phyloP scores from a whole-genome alignment of 2,329 filamentous ascomycete species.

The Apiospora kogelbergensis region DNA sequence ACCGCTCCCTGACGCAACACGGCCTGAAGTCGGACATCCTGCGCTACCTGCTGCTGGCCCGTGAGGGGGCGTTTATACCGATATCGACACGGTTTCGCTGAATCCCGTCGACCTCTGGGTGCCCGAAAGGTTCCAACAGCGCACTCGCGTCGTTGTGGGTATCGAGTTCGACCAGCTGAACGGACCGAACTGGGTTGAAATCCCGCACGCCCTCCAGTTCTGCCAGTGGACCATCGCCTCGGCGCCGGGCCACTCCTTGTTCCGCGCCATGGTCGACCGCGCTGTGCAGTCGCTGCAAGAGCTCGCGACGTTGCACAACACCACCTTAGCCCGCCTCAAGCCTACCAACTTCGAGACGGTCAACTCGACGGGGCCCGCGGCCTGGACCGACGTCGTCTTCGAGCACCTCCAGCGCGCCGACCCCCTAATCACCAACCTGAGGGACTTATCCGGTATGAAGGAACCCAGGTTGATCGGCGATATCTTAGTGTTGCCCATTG shows the following conservation, averaged over 20 bases:
- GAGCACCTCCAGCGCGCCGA: slow-evolving; percentile 25
- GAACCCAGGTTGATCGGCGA: slow-evolving; percentile 17
- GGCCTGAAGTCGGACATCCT: slow-evolving; percentile 51
- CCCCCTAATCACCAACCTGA: slow-evolving; percentile 16
- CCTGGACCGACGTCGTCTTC: slow-evolving; percentile 32
- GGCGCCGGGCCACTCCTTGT: slow-evolving; percentile 31
- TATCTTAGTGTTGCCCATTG: slow-evolving; percentile 26
- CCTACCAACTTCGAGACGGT: slow-evolving; percentile 29
- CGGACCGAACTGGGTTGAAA: slow-evolving; percentile 26
- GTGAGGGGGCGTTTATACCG: slow-evolving; percentile 57
- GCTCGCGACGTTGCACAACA: slow-evolving; percentile 14
- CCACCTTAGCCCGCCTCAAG: slow-evolving; percentile 15
- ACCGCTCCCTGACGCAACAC: slow-evolving; percentile 23
- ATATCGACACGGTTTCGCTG: slow-evolving; percentile 43
- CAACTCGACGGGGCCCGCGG: slow-evolving; percentile 32
- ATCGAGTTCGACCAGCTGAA: slow-evolving; percentile 33
- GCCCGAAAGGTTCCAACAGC: slow-evolving; percentile 35
- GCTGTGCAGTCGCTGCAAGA: slow-evolving; percentile 23
- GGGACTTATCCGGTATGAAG: slow-evolving; percentile 16
- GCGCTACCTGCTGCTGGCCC: slow-evolving; percentile 67
- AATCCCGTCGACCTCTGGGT: slow-evolving; percentile 50
- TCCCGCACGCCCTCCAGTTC: slow-evolving; percentile 31
- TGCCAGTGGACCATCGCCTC: slow-evolving; percentile 37
- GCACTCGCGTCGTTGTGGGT: slow-evolving; percentile 28
- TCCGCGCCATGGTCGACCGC: slow-evolving; percentile 25